Percentiles rank a stretch among this genome's conserved stretches.
Evolutionary conservation across 2,329 filamentous ascomycete genomes (phyloP).

Genomic region (Byssothecium circinans): DNA sequence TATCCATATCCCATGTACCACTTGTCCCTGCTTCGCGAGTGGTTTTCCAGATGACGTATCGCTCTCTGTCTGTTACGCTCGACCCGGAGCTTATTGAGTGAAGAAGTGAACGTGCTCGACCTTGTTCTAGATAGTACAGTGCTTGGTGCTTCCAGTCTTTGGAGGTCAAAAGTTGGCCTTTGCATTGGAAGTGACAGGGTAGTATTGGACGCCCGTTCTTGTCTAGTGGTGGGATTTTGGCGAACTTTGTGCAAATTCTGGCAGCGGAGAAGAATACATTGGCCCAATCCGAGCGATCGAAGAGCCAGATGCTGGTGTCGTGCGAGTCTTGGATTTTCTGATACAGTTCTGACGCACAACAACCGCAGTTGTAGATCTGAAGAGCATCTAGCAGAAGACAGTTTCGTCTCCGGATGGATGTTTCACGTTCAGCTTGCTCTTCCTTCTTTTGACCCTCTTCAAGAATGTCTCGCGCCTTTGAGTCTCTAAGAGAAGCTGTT

Average conservation of each 20-base stretch:
- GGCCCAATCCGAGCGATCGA: constrained; percentile 12
- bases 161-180: constrained; percentile 2
- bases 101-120: constrained; percentile 7
- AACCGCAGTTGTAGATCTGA: constrained; percentile 8
- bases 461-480: constrained; percentile 2
- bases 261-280: constrained; percentile 16
- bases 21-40: neutral
- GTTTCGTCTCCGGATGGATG: neutral
- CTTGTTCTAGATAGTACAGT: constrained; percentile 12
- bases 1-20: neutral
- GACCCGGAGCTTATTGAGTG: constrained; percentile 9
- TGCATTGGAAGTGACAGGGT: neutral
- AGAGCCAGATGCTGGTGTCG: neutral
- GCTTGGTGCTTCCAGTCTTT: constrained; percentile 11
- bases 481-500: neutral
- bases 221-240: neutral
- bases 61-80: neutral
- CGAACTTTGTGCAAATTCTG: constrained; percentile 10
- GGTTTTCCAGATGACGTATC: neutral
- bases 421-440: neutral
- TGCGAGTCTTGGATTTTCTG: constrained; percentile 3
- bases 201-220: neutral
- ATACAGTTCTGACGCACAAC: constrained; percentile 11
- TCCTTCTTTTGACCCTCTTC: constrained; percentile 3
- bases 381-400: constrained; percentile 4